Base-by-base conservation (phyloP, 345 rosid species). In the Salix suchowensis region DNA sequence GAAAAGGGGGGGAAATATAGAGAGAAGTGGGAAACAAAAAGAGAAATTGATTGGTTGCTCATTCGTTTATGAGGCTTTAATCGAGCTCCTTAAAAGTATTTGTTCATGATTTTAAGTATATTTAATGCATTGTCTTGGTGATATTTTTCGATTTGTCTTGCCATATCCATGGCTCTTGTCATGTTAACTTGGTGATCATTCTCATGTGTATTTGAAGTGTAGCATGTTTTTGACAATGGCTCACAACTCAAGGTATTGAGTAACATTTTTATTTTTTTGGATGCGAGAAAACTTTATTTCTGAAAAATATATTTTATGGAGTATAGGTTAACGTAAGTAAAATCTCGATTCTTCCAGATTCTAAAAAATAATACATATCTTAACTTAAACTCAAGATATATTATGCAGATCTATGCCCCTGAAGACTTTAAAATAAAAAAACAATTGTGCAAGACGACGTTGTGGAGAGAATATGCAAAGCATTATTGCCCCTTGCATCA, bases 291-390 rank as follows among this genome's bases (percentile, higher is more conserved):
- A 34, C 36, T 34, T 4, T 5, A 34, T 0, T 34, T 4, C 1
- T 4, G 1, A 4, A 34, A 34, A 34, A 0, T 4, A 34, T 34
- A 34, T 34, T 34, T 34, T 34, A 34, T 34, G 4, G 4, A 0
- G 1, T 34, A 4, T 5, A 34, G 36, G 0, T 34, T 0, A 34
- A 0, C 5, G n/a, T 24, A 1, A 34, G 1, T 34, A 34, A 34
- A 34, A 34, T 4, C 36, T 34, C 5, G 0, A 4, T 34, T 34
- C 0, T 34, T 1, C 0, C 6, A 4, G 6, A 34, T 34, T 34
- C 36, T 34, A 32, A 32, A 32, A 32, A 32, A 32, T 32, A 32
- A 0, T 32, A 0, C 34, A 34, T 34, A 0, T 34, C 36, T 34
- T 34, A 1, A 34, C 0, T 34, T 34, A 34, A 34, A 34, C 5